phyloP scores from a whole-genome alignment of 2,329 filamentous ascomycete genomes.

The Cyclaneusma minus region DNA sequence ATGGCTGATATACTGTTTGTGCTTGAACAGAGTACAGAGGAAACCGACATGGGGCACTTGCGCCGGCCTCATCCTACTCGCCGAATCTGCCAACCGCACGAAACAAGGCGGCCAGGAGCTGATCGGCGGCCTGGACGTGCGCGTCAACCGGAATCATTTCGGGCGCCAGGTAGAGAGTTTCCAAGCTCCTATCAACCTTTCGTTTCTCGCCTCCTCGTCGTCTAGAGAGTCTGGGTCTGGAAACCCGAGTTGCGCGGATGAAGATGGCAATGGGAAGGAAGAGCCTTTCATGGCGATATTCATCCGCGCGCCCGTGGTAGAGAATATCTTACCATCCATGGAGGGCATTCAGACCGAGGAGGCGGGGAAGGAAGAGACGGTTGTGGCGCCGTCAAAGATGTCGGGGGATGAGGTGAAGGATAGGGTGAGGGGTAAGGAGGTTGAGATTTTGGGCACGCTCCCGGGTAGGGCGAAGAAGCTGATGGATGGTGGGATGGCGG shows the following conservation, averaged over 20 bases:
- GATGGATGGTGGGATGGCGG: constrained; percentile 24
- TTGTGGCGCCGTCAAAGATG: constrained; percentile 13
- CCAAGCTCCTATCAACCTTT: constrained; percentile 55
- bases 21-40: constrained; percentile 40
- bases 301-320: constrained; percentile 86
- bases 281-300: constrained; percentile 71
- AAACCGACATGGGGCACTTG: constrained; percentile 94
- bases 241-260: constrained; percentile 10
- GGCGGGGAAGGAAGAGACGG: constrained; percentile 25
- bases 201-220: constrained; percentile 39
- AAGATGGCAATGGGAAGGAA: constrained; percentile 10
- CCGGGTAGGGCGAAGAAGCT: constrained; percentile 25
- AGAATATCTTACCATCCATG: constrained; percentile 48
- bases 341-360: constrained; percentile 18
- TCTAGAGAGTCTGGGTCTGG: constrained; percentile 12
- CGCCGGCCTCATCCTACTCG: constrained; percentile 81
- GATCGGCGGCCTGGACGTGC: constrained; percentile 79
- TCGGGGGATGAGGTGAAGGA: constrained; percentile 10
- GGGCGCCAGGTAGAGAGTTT: constrained; percentile 90
- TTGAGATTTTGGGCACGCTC: constrained; percentile 36
- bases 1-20: constrained; percentile 1
- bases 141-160: constrained; percentile 89
- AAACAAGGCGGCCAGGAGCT: constrained; percentile 88
- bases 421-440: constrained; percentile 13
- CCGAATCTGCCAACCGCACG: constrained; percentile 72